A percentile compares a stretch with the other conserved stretches of the same genome.
Conservation (phyloP, 768 basidiomycete genomes). For the Boletales sp. region DNA sequence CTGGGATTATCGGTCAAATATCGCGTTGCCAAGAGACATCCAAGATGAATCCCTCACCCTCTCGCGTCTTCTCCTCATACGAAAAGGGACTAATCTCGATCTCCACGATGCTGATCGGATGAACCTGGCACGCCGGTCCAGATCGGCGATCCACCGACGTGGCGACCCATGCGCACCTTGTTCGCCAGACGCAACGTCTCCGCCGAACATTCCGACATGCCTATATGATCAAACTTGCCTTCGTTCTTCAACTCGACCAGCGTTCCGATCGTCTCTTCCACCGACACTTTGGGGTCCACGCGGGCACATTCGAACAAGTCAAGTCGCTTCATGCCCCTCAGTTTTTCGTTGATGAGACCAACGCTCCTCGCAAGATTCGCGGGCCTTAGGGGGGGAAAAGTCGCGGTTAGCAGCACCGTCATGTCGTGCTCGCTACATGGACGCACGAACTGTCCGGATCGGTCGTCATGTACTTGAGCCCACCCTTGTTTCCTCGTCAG, state of each 20-base stretch:
- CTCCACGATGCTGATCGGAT: constrained; percentile 55
- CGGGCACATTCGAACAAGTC: constrained; percentile 60
- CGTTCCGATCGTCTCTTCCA: constrained; percentile 45
- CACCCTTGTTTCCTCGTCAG: not conserved
- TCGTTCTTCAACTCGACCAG: constrained; percentile 37
- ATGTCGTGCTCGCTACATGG: constrained; percentile 3
- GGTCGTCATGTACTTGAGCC: not conserved
- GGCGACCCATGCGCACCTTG: constrained; percentile 3
- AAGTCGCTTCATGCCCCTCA: constrained; percentile 51
- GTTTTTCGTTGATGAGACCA: constrained; percentile 37
- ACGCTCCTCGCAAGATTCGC: constrained; percentile 49
- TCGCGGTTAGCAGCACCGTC: no score
- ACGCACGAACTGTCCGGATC: constrained; percentile 26
- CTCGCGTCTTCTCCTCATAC: constrained; percentile 49
- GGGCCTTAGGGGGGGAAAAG: constrained; percentile 8
- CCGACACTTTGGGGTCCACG: constrained; percentile 38
- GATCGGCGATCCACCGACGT: not conserved
- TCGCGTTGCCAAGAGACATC: no score
- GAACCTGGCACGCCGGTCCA: constrained; percentile 33
- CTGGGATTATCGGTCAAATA: constrained; percentile 17
- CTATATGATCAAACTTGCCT: constrained; percentile 48
- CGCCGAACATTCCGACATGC: constrained; percentile 52
- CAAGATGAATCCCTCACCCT: constrained; percentile 23
- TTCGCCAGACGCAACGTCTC: constrained; percentile 41
- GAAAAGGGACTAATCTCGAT: constrained; percentile 64